Conservation (phyloP, 371 early-diverging fungal species). For the Syncephalastrum contaminatum region DNA sequence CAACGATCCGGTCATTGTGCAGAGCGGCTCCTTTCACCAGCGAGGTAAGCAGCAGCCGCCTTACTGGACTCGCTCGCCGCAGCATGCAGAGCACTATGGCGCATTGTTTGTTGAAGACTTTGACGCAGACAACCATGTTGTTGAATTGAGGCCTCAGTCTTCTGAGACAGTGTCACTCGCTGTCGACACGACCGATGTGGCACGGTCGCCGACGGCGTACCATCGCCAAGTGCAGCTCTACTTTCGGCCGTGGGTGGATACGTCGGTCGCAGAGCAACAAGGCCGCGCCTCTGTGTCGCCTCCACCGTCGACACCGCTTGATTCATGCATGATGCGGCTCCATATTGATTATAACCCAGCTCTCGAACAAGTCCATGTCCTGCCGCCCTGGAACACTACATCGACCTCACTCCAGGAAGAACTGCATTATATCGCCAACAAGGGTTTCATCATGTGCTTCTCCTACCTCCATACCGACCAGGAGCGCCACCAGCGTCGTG, state of each 20-base stretch:
- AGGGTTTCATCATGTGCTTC: conserved; percentile 6
- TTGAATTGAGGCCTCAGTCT: background rate
- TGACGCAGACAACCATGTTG: background rate
- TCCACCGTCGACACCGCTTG: background rate
- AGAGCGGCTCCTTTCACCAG: no score
- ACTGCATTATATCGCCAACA: conserved; percentile 5
- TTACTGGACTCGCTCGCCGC: no score
- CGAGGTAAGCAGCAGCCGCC: no score
- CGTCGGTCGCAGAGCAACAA: no score
- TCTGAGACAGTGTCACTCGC: no score
- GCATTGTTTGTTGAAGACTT: background rate
- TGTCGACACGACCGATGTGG: no score
- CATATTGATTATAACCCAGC: conserved; percentile 6
- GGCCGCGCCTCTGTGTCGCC: background rate
- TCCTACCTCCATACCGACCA: conserved; percentile 5
- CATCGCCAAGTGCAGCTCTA: no score
- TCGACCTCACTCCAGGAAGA: conserved; percentile 2
- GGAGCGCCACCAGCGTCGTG: conserved; percentile 1
- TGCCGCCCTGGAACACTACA: background rate
- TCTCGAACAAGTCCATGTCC: background rate
- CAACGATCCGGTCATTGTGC: background rate
- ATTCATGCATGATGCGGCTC: background rate
- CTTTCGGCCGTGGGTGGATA: no score
- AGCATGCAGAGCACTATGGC: no score
- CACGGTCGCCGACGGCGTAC: no score